Conservation (phyloP, 495 filamentous ascomycete species). For the Penicillium silybi region DNA sequence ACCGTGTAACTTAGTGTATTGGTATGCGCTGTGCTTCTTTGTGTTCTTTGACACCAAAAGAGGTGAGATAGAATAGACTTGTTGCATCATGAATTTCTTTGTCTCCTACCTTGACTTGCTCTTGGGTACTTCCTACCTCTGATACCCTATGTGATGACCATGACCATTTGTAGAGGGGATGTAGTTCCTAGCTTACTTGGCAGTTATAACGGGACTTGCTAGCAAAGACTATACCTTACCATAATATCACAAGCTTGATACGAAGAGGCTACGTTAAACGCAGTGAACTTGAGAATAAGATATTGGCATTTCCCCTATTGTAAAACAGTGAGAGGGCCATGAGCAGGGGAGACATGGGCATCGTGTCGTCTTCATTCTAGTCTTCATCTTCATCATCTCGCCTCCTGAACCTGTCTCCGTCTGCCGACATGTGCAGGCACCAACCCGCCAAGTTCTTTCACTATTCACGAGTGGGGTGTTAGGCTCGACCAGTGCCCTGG, state of each 20-base stretch:
- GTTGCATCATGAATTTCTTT: conserved; percentile 19
- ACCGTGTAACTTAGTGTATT: conserved; percentile 36
- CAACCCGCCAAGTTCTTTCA: neutral
- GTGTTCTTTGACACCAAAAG: conserved; percentile 7
- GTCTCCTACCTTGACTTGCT: neutral
- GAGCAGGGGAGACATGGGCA: neutral
- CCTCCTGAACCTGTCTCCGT: neutral
- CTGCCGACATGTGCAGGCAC: neutral
- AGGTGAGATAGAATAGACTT: conserved; percentile 20
- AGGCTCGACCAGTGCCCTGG: neutral
- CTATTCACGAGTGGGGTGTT: neutral
- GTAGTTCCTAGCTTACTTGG: neutral
- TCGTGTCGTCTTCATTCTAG: neutral
- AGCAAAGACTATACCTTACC: too few relatives aligned
- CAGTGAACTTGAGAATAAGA: neutral
- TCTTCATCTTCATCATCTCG: neutral
- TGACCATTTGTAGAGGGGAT: too few relatives aligned
- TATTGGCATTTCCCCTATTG: neutral
- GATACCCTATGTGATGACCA: neutral
- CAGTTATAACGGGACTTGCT: neutral
- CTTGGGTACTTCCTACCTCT: conserved; percentile 5
- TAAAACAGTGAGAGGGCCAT: neutral
- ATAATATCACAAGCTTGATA: neutral
- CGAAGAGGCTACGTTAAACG: neutral
- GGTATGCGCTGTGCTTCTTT: conserved; percentile 21